Base-by-base conservation (phyloP, 148 eudicot genomes). In the Vaccinium vitisidaea region DNA sequence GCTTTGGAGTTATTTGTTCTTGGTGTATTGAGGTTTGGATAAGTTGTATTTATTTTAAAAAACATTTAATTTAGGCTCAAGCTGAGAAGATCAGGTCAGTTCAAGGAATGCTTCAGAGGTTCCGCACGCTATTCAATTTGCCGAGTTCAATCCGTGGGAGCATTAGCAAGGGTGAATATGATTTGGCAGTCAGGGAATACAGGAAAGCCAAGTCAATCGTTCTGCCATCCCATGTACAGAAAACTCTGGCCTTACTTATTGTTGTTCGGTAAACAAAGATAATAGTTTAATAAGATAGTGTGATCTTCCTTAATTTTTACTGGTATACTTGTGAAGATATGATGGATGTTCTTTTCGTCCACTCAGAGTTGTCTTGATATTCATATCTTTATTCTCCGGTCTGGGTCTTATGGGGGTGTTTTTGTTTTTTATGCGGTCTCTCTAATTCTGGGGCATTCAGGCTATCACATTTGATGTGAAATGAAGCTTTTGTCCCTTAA, bases 81-180 rank as follows among this genome's bases (percentile, higher is more conserved):
- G 91, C 98, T 53, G 99, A 97, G 88, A 97, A 97, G 92, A 95
- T 97, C 79, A 93, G 99, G 88, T 95, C 99, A 80, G 99, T 97
- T 67, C 99, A 97, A 92, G 99, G 99, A 91, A 97, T 95, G 98
- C 98, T 97, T 84, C 99, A 97, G 91, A 93, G 99, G 87, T 97
- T 97, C 85, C 93, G 99, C 19, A 97, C 99, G 43, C 91, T 97
- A 14, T 97, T 97, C 84, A 97, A 97, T 90, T 88, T 97, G 92
- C 99, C 99, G 4, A 97, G 96, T 91, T 88, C 93, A 46, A 94
- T 97, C 86, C 98, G 99, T 81, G 87, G 88, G 77, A 97, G 91
- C 85, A 95, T 97, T 90, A 89, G 96, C 85, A 97, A 95, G 93
- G 99, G 99, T 69, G 99, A 97, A 91, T 92, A 93, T 91, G 99